phyloP scores from a whole-genome alignment of 495 filamentous ascomycete genomes.

The Rostrohypoxylon terebratum region DNA sequence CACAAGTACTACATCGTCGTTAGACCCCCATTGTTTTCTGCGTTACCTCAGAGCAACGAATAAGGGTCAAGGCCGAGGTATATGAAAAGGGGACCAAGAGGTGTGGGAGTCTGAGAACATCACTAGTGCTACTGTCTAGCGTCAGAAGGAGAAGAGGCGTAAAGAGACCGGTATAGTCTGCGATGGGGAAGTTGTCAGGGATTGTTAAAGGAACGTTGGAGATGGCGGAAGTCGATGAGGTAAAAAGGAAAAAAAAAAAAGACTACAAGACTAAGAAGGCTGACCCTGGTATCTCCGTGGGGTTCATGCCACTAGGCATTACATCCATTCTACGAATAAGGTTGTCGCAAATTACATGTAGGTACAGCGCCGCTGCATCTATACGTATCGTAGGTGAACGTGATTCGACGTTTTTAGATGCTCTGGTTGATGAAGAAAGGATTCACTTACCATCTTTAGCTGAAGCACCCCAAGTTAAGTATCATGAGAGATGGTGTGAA shows the following conservation, averaged over 20 bases:
- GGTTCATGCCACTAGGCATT: constrained; percentile 32
- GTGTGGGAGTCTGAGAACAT: constrained; percentile 26
- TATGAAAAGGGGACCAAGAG: constrained; percentile 28
- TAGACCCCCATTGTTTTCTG: constrained; percentile 35
- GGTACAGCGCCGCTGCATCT: constrained; percentile 41
- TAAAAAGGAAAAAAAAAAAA: constrained; percentile 21
- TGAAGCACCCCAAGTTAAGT: constrained; percentile 30
- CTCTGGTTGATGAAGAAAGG: constrained; percentile 25
- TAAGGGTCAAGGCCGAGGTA: constrained; percentile 23
- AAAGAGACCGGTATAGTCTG: constrained; percentile 28
- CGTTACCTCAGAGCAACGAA: constrained; percentile 35
- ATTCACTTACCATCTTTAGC: constrained; percentile 39
- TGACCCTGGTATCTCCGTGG: constrained; percentile 27
- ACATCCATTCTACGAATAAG: constrained; percentile 10
- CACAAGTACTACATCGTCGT: constrained; percentile 41
- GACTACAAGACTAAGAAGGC: constrained; percentile 10
- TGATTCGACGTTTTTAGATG: constrained; percentile 26
- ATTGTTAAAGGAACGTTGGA: constrained; percentile 23
- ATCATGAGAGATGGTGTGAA: constrained; percentile 34
- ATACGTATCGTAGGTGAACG: constrained; percentile 23
- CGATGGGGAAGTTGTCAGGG: constrained; percentile 29
- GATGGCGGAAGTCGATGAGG: constrained; percentile 29
- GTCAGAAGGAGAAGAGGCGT: constrained; percentile 24
- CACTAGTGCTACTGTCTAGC: constrained; percentile 30
- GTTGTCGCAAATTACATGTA: constrained; percentile 41